These are phyloP conservation scores for Viola pubescens DNA, from an alignment of 441 rosid genomes.

Conservation along the genomic window DNA sequence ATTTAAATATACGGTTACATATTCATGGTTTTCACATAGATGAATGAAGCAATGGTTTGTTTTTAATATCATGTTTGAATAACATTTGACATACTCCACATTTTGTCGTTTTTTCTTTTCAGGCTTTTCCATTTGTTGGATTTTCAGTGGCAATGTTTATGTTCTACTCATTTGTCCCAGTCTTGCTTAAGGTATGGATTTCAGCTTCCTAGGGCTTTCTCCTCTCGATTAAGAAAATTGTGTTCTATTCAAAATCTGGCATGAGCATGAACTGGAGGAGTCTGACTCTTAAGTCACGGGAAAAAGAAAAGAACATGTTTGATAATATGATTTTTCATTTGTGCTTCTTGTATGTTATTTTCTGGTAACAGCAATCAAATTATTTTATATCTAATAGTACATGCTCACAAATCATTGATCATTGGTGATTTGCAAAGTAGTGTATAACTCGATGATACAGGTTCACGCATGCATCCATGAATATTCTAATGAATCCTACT, in stretches of 20 bases:
- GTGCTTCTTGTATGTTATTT: no score
- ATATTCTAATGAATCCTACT: constrained; percentile 2
- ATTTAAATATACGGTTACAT: not conserved
- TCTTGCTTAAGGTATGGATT: constrained; percentile 67
- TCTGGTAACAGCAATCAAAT: no score
- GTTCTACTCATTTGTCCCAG: constrained; percentile 72
- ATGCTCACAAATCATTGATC: no score
- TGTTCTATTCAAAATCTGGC: not conserved
- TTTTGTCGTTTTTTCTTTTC: constrained; percentile 23
- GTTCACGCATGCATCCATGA: not conserved
- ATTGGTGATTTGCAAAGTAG: not conserved
- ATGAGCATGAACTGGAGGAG: not conserved
- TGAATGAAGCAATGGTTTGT: not conserved
- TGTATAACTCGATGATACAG: not conserved
- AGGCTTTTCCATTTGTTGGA: constrained; percentile 75
- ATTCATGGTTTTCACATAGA: not conserved
- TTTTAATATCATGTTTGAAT: not conserved
- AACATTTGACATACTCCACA: constrained; percentile 4
- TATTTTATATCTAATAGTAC: no score
- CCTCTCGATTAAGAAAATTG: constrained; percentile 6
- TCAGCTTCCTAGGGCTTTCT: constrained; percentile 1
- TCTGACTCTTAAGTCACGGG: no score
- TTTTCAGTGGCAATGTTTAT: constrained; percentile 62
- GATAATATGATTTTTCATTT: no score
- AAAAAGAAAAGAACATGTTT: no score